Evolutionary conservation across 441 rosid genomes (phyloP), one percentile per base, ranked within the genome.

Genomic region (Breynia disticha): DNA sequence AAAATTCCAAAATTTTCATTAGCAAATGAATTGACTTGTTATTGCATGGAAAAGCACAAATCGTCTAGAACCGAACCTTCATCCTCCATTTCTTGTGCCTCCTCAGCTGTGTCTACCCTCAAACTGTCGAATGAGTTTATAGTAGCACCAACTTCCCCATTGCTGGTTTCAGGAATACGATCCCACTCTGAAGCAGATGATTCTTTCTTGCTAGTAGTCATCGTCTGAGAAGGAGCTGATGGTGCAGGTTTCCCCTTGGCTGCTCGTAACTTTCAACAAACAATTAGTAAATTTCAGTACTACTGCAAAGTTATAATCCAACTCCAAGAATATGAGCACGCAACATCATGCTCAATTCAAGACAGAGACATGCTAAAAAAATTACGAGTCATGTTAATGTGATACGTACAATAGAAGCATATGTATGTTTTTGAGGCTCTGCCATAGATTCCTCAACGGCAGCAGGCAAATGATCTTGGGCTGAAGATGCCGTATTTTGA

Each of bases 321-420:
- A 47, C 54, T 46, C 28, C 18, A 15, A 15, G 3, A 13, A 41
- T 41, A 3, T 11, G n/a, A 4, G 43, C 43, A 50, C 22, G 49
- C 39, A 55, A 24, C 32, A 7, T 24, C 4, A 24, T 24, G 32
- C 7, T 7, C 32, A 24, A 7, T 28, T 4, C 35, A 28, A 4
- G 35, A 28, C 22, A 55, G 8, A 18, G 35, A 54, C 28, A 38
- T 20, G 32, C 19, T 50, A 62, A 53, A 28, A 52, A 59, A 57
- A 42, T 53, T 61, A 59, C 64, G 48, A 39, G 38, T 49, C 18
- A 54, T 35, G 13, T 6, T 20, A 16, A 41, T 14, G 35, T n/a
- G 65, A 60, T 54, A 59, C 83, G 50, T 82, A 84, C 89, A 71
- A 84, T 84, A 48, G 93, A 84, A 59, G 93, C 93, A 39, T 82